phyloP scores from a whole-genome alignment of 192 early-diverging fungal genomes.

The Mortierella alpina region DNA sequence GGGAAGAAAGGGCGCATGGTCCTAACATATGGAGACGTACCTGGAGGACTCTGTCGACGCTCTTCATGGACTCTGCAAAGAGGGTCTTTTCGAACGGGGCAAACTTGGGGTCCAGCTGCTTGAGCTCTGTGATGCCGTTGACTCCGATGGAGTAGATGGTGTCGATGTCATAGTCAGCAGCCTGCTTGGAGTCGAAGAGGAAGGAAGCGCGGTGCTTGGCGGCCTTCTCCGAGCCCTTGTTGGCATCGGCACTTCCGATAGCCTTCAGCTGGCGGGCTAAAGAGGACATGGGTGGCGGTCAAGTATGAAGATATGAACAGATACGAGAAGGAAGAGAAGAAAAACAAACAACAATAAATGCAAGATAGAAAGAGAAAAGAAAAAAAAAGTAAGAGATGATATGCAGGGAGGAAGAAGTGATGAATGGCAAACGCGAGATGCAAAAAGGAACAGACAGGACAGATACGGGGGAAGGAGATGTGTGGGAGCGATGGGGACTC shows the following conservation, averaged over 20 bases:
- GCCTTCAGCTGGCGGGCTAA: constrained; percentile 74
- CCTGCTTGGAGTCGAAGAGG: constrained; percentile 83
- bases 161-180: constrained; percentile 89
- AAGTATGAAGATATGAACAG: neutral
- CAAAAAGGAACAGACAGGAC: neutral
- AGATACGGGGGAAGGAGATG: constrained; percentile 6
- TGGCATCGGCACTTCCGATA: constrained; percentile 70
- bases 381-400: constrained; percentile 16
- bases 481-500: neutral
- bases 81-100: constrained; percentile 74
- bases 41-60: constrained; percentile 80
- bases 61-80: constrained; percentile 85
- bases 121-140: constrained; percentile 82
- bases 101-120: constrained; percentile 73
- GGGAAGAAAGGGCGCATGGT: neutral
- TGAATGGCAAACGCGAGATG: neutral
- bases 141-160: constrained; percentile 87
- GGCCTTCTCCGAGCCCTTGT: constrained; percentile 62
- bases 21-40: constrained; percentile 29
- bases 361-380: constrained; percentile 12
- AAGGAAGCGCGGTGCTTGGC: constrained; percentile 79
- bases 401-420: neutral
- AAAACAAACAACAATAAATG: neutral
- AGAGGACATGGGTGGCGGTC: constrained; percentile 59
- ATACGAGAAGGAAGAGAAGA: constrained; percentile 5